Evolutionary conservation across 495 filamentous ascomycete genomes (phyloP).

Genomic region (Tuber melanosporum): DNA sequence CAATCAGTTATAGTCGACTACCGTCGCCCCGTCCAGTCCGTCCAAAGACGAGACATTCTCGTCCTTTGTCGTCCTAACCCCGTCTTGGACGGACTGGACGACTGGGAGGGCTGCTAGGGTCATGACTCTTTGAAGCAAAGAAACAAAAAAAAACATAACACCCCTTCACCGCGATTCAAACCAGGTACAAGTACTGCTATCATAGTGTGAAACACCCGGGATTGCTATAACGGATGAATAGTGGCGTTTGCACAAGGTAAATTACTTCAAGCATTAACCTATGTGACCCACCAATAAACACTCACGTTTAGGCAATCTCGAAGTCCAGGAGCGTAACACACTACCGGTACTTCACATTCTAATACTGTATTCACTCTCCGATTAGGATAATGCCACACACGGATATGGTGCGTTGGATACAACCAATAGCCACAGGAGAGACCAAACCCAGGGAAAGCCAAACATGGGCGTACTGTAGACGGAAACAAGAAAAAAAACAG

Average conservation of each 20-base stretch:
- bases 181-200: background rate
- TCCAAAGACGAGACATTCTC: no score
- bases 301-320: background rate
- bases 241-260: background rate
- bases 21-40: no score
- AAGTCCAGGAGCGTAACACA: background rate
- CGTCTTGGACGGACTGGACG: no score
- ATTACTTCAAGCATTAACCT: background rate
- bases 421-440: background rate
- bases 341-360: background rate
- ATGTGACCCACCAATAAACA: background rate
- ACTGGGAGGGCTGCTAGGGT: no score
- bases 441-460: background rate
- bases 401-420: background rate
- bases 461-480: background rate
- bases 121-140: no score
- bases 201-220: background rate
- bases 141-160: no score
- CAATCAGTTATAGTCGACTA: no score
- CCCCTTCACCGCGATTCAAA: background rate
- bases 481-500: background rate
- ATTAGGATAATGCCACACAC: background rate
- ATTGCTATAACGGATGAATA: background rate
- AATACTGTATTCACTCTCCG: background rate
- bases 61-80: no score